These are phyloP conservation scores for Niebla homalea DNA, from an alignment of 495 filamentous ascomycete genomes.

Conservation along the genomic window DNA sequence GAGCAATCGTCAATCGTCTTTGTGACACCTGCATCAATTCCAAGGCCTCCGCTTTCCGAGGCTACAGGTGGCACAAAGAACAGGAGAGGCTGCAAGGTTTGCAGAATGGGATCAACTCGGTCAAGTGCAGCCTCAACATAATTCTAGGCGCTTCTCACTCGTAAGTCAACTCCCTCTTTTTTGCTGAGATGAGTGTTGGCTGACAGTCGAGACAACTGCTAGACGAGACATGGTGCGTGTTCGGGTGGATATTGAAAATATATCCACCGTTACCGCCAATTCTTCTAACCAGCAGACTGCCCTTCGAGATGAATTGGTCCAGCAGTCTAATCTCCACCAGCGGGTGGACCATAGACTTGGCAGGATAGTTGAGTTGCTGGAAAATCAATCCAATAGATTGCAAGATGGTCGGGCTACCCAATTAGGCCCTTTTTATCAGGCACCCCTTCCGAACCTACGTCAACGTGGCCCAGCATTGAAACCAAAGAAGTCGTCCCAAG, in stretches of 20 bases:
- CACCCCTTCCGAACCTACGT: neutral
- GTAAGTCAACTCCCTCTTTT: neutral
- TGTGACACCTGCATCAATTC: neutral
- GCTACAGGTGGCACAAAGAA: slow-evolving; percentile 9
- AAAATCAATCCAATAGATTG: slow-evolving; percentile 1
- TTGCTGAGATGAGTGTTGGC: neutral
- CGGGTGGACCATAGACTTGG: slow-evolving; percentile 3
- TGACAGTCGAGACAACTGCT: neutral
- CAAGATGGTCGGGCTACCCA: slow-evolving; percentile 1
- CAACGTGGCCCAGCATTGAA: neutral
- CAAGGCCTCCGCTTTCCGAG: neutral
- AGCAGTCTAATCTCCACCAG: neutral
- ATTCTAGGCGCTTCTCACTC: slow-evolving; percentile 18
- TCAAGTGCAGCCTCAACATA: slow-evolving; percentile 18
- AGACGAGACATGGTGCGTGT: slow-evolving; percentile 3
- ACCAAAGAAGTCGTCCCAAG: neutral
- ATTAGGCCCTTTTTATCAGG: neutral
- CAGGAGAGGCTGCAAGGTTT: slow-evolving; percentile 11
- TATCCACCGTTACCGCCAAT: neutral
- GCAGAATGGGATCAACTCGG: slow-evolving; percentile 14
- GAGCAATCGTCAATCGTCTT: slow-evolving; percentile 10
- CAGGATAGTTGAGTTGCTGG: slow-evolving; percentile 5
- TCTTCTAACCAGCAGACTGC: neutral
- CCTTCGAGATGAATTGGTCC: neutral
- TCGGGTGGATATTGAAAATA: neutral